Evolutionary conservation across 139 green algal genomes (phyloP).

Genomic region (Nannochloris sp.): DNA sequence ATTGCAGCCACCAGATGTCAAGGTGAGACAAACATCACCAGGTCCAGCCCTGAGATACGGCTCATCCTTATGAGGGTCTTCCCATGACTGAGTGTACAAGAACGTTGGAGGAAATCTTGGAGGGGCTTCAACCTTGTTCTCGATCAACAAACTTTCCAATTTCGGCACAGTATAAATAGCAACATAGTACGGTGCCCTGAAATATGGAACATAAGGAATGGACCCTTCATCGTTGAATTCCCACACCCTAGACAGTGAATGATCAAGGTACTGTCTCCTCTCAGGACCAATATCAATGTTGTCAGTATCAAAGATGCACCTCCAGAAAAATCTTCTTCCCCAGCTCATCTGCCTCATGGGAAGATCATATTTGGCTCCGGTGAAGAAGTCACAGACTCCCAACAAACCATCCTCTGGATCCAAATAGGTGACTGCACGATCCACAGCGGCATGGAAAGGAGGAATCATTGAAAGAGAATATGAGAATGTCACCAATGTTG

Average conservation of each 20-base stretch:
- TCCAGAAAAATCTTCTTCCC: slow-evolving; percentile 88
- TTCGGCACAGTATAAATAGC: slow-evolving; percentile 70
- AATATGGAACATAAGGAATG: slow-evolving; percentile 84
- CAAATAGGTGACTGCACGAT: slow-evolving; percentile 77
- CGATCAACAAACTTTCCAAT: slow-evolving; percentile 34
- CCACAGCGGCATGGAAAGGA: slow-evolving; percentile 86
- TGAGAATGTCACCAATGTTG: slow-evolving; percentile 91
- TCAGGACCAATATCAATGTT: slow-evolving; percentile 95
- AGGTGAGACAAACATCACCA: slow-evolving; percentile 78
- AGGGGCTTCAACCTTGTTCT: slow-evolving; percentile 63
- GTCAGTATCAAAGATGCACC: slow-evolving; percentile 84
- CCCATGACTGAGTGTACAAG: slow-evolving; percentile 97
- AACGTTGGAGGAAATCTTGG: slow-evolving; percentile 93
- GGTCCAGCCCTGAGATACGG: slow-evolving; percentile 31
- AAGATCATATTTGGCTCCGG: slow-evolving; percentile 82
- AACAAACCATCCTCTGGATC: slow-evolving; percentile 67
- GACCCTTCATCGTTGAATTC: slow-evolving; percentile 81
- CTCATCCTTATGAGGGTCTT: slow-evolving; percentile 67
- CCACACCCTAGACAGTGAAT: slow-evolving; percentile 75
- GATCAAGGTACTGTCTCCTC: slow-evolving; percentile 84
- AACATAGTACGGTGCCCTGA: slow-evolving; percentile 89
- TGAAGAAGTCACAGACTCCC: slow-evolving; percentile 89
- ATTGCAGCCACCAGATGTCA: slow-evolving; percentile 98
- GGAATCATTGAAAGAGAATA: slow-evolving; percentile 99
- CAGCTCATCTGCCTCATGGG: slow-evolving; percentile 86